Base-by-base conservation (phyloP, 2,329 filamentous ascomycete genomes). In the Leptosphaerulina australis region DNA sequence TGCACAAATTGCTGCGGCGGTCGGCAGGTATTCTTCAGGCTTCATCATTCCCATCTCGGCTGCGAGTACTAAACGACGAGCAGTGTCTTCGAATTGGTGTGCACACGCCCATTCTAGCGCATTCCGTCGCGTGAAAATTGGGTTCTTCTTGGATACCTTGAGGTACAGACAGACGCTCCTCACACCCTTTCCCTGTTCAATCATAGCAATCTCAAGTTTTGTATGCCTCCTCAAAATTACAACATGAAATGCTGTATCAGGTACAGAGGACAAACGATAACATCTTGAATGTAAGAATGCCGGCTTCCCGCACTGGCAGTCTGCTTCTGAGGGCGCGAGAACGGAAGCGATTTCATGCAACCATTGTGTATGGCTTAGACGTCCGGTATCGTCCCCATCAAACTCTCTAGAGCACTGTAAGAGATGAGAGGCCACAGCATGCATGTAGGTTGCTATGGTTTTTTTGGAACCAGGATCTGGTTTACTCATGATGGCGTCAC, bases 81-180 rank as follows among this genome's bases (percentile, higher is more conserved):
- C 38, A 17, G 30, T 25, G 3, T 10, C 22, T 20, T 38, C 33
- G 4, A 37, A 26, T 2, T 15, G 20, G 15, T 25, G 17, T n/a
- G 38, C 20, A 22, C 46, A 49, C 4, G 46, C 46, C 46, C 46
- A 49, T 14, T 44, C 33, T 1, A 49, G 38, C 8, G 46, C 33
- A 7, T 37, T 43, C 1, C 33, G 15, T 6, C 38, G 26, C 3
- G 26, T 33, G 21, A 31, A 44, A 4, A 24, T 17, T 1, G 33
- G 38, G 18, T 43, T 20, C 3, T 18, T 28, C 3, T 37, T 37
- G 2, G 25, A 31, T 9, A 45, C 43, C 7, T 45, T 45, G 8
- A 45, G n/a, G 12, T 37, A 45, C 10, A 26, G 34, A 31, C 43
- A 45, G 12, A 11, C 20, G n/a, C 33, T 37, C 6, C 25, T 8